Evolutionary conservation across 352 stramenopile species (phyloP).

Genomic region (Phytophthora uliginosa): DNA sequence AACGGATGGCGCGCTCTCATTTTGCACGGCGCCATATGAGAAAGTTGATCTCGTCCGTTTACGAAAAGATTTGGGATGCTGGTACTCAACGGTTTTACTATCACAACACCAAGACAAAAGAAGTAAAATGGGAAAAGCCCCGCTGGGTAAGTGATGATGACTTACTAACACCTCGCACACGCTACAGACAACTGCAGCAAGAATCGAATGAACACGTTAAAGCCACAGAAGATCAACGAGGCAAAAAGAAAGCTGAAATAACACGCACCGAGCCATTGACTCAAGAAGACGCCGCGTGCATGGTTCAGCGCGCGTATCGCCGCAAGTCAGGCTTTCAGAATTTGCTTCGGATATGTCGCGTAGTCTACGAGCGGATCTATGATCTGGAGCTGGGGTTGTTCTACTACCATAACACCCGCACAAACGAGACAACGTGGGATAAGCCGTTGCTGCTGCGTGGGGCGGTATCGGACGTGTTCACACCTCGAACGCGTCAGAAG

Average conservation of each 20-base stretch:
- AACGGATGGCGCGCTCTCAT: constrained; percentile 69
- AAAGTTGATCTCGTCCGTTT: constrained; percentile 72
- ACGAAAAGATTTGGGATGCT: constrained; percentile 86
- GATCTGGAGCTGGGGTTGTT: constrained; percentile 56
- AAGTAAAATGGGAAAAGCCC: constrained; percentile 78
- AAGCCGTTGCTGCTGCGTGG: constrained; percentile 64
- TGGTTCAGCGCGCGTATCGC: constrained; percentile 70
- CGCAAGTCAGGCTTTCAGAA: constrained; percentile 53
- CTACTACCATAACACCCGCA: constrained; percentile 88
- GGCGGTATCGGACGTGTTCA: constrained; percentile 52
- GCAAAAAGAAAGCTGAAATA: constrained; percentile 6
- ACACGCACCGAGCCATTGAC: constrained; percentile 32
- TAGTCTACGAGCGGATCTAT: constrained; percentile 80
- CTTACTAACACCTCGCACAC: constrained; percentile 64
- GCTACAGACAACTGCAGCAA: constrained; percentile 20
- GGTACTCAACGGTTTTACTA: constrained; percentile 72
- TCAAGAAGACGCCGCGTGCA: constrained; percentile 48
- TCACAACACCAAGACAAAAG: constrained; percentile 77
- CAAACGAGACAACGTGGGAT: constrained; percentile 73
- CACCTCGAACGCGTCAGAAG: constrained; percentile 58
- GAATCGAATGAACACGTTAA: not conserved
- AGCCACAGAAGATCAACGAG: not conserved
- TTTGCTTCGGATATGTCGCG: constrained; percentile 53
- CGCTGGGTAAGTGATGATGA: constrained; percentile 74
- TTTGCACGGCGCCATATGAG: constrained; percentile 61